phyloP scores from a whole-genome alignment of 805 yeast genomes.

The Lachancea meyersii region DNA sequence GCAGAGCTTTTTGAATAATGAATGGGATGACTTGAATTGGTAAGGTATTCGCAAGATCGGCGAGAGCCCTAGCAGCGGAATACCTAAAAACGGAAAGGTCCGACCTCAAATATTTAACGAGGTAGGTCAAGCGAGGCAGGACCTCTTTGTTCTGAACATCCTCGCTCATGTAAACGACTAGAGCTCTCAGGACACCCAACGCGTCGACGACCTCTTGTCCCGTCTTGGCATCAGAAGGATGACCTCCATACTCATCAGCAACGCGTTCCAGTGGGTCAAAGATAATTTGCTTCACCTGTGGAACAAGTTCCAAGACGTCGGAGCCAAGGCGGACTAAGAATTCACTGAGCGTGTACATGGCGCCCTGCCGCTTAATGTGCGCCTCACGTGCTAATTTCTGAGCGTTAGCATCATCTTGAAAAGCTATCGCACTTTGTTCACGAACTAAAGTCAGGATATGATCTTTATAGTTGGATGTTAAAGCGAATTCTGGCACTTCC shows the following conservation, averaged over 20 bases:
- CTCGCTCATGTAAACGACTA: constrained; percentile 54
- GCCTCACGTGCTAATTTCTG: constrained; percentile 68
- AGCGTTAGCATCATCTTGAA: constrained; percentile 52
- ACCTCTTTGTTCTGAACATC: constrained; percentile 43
- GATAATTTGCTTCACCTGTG: constrained; percentile 59
- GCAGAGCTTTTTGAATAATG: constrained; percentile 70
- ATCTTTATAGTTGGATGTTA: constrained; percentile 49
- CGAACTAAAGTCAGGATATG: constrained; percentile 68
- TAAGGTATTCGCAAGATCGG: constrained; percentile 63
- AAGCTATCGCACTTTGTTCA: constrained; percentile 63
- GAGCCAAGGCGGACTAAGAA: constrained; percentile 49
- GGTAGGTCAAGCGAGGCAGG: constrained; percentile 46
- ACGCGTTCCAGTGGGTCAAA: constrained; percentile 54
- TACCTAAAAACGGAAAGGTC: constrained; percentile 79
- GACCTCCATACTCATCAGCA: constrained; percentile 25
- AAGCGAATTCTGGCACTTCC: constrained; percentile 87
- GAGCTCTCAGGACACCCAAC: constrained; percentile 70
- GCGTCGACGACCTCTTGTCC: constrained; percentile 86
- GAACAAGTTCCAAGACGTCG: constrained; percentile 51
- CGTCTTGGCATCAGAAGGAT: constrained; percentile 36
- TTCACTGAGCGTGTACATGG: constrained; percentile 58
- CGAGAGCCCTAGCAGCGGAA: constrained; percentile 83
- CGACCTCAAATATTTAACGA: constrained; percentile 53
- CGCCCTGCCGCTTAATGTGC: constrained; percentile 78
- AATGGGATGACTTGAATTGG: constrained; percentile 71